phyloP scores from a whole-genome alignment of 2,329 filamentous ascomycete genomes.

The Aspergillus fischeri region DNA sequence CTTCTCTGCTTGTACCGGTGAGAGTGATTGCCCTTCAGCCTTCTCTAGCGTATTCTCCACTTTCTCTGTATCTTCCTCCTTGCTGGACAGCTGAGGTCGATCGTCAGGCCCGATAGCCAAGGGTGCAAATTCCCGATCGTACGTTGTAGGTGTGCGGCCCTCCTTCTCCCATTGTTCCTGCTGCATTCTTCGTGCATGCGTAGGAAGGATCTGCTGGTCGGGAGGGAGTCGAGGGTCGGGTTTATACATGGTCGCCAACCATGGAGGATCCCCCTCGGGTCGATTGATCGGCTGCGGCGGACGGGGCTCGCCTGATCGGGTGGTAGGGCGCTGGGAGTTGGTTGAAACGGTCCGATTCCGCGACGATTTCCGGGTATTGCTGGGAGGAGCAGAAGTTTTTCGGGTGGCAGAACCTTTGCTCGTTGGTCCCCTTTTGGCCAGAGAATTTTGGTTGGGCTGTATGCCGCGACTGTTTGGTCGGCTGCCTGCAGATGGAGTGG shows the following conservation, averaged over 20 bases:
- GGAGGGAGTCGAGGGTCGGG: constrained; percentile 90
- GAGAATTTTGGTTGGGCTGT: constrained; percentile 22
- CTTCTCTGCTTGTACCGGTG: constrained; percentile 10
- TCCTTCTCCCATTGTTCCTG: constrained; percentile 95
- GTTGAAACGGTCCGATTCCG: constrained; percentile 33
- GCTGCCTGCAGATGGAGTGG: constrained; percentile 26
- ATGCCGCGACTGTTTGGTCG: constrained; percentile 31
- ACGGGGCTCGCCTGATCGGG: constrained; percentile 55
- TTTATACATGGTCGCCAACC: constrained; percentile 92
- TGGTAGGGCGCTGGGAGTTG: constrained; percentile 53
- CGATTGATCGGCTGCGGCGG: constrained; percentile 57
- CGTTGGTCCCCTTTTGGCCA: constrained; percentile 27
- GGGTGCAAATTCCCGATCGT: constrained; percentile 82
- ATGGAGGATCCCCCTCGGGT: constrained; percentile 92
- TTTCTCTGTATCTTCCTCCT: constrained; percentile 12
- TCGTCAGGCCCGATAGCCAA: constrained; percentile 52
- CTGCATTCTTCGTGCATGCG: constrained; percentile 82
- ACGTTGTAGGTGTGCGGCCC: constrained; percentile 77
- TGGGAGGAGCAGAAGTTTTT: constrained; percentile 37
- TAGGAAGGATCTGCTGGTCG: constrained; percentile 92
- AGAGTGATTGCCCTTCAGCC: constrained; percentile 4
- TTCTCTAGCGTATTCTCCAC: constrained; percentile 1
- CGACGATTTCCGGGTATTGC: constrained; percentile 34
- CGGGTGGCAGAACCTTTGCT: constrained; percentile 26
- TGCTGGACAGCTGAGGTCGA: constrained; percentile 16